phyloP scores from a whole-genome alignment of 2,329 filamentous ascomycete species.

The Gaeumannomyces sp. region DNA sequence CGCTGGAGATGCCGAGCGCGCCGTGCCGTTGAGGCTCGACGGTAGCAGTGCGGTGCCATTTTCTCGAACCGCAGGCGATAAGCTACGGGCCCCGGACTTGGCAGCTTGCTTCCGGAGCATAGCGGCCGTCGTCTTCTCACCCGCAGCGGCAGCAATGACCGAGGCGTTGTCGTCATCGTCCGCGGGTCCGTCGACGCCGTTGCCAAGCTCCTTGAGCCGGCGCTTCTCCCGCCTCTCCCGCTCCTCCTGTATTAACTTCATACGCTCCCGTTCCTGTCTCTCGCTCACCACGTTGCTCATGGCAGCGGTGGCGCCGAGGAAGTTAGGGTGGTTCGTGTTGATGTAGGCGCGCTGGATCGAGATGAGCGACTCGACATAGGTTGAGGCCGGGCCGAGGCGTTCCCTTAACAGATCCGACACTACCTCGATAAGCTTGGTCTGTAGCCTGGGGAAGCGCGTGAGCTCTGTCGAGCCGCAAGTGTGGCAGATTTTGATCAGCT shows the following conservation, averaged over 20 bases:
- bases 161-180: conserved; percentile 55
- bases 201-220: conserved; percentile 79
- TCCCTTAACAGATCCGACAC: conserved; percentile 94
- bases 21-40: conserved; percentile 57
- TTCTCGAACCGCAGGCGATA: conserved; percentile 72
- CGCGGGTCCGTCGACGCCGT: conserved; percentile 60
- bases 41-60: conserved; percentile 53
- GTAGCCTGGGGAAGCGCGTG: conserved; percentile 82
- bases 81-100: conserved; percentile 59
- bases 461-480: conserved; percentile 95
- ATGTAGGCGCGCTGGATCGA: conserved; percentile 97
- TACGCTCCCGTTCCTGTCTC: conserved; percentile 91
- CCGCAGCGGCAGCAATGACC: conserved; percentile 39
- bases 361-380: conserved; percentile 93
- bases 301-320: conserved; percentile 89
- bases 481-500: conserved; percentile 98
- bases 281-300: conserved; percentile 96
- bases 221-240: conserved; percentile 78
- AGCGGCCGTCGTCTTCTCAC: conserved; percentile 49
- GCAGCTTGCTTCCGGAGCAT: conserved; percentile 46
- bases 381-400: conserved; percentile 79
- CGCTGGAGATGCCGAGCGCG: conserved; percentile 54
- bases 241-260: conserved; percentile 72
- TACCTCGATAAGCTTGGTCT: conserved; percentile 96
- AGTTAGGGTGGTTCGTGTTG: conserved; percentile 99